These are phyloP conservation scores for Didymella lethalis DNA, from an alignment of 2,329 filamentous ascomycete species.

Conservation along the genomic window DNA sequence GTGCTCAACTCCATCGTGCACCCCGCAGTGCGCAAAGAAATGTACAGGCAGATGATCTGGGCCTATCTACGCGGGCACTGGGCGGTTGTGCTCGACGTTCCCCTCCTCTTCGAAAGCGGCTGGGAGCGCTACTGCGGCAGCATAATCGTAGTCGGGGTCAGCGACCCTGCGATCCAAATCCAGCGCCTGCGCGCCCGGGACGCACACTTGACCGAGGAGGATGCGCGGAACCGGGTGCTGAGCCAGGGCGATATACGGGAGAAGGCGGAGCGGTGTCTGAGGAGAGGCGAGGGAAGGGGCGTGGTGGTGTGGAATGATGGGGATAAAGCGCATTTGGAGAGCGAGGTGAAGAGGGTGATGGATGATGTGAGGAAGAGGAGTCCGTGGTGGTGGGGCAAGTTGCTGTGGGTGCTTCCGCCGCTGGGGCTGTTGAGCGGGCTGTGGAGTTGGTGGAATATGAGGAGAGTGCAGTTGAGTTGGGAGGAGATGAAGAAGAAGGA, in stretches of 20 bases:
- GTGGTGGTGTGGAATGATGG: slow-evolving; percentile 93
- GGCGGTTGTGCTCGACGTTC: slow-evolving; percentile 93
- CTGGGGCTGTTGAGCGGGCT: slow-evolving; percentile 72
- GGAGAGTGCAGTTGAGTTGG: slow-evolving; percentile 75
- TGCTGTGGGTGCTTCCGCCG: slow-evolving; percentile 74
- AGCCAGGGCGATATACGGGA: slow-evolving; percentile 87
- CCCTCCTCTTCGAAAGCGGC: slow-evolving; percentile 86
- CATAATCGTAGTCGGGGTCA: slow-evolving; percentile 86
- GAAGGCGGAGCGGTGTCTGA: slow-evolving; percentile 79
- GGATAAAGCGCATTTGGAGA: slow-evolving; percentile 72
- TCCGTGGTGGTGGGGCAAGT: slow-evolving; percentile 84
- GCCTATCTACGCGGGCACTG: slow-evolving; percentile 79
- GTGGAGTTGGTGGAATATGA: slow-evolving; percentile 78
- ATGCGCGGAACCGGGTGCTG: slow-evolving; percentile 83
- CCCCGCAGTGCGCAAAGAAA: slow-evolving; percentile 83
- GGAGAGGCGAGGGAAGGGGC: slow-evolving; percentile 68
- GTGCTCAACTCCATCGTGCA: slow-evolving; percentile 91
- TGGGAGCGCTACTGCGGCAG: slow-evolving; percentile 87
- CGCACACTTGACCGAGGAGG: slow-evolving; percentile 78
- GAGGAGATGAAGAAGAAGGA: slow-evolving; percentile 63
- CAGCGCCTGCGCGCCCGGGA: slow-evolving; percentile 77
- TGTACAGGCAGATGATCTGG: slow-evolving; percentile 76
- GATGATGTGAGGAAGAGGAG: slow-evolving; percentile 67
- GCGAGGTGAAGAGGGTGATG: slow-evolving; percentile 73
- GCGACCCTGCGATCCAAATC: slow-evolving; percentile 83